Conservation (phyloP, 768 basidiomycete species). For the Macrolepiota dolichaula region DNA sequence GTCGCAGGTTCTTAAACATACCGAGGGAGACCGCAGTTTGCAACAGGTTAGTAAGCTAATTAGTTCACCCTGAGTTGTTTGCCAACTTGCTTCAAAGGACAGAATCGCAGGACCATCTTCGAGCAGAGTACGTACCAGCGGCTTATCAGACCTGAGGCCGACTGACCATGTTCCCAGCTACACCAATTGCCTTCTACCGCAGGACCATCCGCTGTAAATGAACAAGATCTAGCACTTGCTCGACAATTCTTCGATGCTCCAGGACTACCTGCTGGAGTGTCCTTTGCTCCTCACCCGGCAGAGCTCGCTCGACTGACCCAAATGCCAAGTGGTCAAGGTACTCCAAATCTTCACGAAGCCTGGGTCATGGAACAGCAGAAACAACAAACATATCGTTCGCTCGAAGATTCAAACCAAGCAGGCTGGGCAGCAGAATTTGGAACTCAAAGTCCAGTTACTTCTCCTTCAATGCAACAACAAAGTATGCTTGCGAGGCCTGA, state of each 20-base stretch:
- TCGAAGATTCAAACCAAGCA: conserved; percentile 30
- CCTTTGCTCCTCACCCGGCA: conserved; percentile 29
- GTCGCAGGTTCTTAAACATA: conserved; percentile 85
- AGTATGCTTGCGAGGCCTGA: conserved; percentile 30
- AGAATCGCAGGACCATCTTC: conserved; percentile 71
- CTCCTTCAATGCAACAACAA: conserved; percentile 29
- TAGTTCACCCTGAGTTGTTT: conserved; percentile 3
- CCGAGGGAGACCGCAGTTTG: conserved; percentile 83
- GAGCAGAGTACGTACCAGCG: conserved; percentile 46
- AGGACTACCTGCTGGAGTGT: conserved; percentile 26
- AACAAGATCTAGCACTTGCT: conserved; percentile 71
- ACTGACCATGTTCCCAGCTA: conserved; percentile 41
- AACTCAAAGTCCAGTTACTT: conserved; percentile 20
- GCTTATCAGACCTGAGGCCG: background rate
- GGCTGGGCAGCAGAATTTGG: conserved; percentile 62
- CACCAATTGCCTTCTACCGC: conserved; percentile 71
- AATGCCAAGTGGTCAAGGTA: conserved; percentile 21
- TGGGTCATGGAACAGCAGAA: conserved; percentile 54
- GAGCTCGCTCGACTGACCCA: conserved; percentile 31
- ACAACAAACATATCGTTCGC: conserved; percentile 26
- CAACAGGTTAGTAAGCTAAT: conserved; percentile 59
- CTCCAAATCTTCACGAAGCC: conserved; percentile 41
- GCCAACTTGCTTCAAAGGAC: conserved; percentile 44
- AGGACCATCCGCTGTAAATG: conserved; percentile 39
- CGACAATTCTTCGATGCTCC: conserved; percentile 73